These are phyloP conservation scores for Aspergillus sp. DNA, from an alignment of 2,329 filamentous ascomycete genomes.

Conservation along the genomic window DNA sequence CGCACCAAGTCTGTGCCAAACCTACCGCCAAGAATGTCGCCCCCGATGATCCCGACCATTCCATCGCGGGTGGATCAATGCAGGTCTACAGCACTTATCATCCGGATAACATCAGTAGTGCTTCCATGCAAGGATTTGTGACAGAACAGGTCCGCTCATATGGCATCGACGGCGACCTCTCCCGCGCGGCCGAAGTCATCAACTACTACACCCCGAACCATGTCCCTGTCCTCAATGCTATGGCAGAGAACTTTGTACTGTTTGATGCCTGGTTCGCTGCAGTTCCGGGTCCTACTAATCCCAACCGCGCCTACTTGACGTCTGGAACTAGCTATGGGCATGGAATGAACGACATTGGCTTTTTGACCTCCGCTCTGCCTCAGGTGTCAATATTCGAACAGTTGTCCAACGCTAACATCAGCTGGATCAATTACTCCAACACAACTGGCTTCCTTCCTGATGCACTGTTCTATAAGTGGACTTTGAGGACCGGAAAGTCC, in stretches of 20 bases:
- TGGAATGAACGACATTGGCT: slow-evolving; percentile 40
- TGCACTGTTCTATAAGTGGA: slow-evolving; percentile 49
- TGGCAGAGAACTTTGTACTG: slow-evolving; percentile 49
- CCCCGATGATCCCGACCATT: slow-evolving; percentile 48
- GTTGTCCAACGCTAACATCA: slow-evolving; percentile 43
- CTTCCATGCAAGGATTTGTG: slow-evolving; percentile 46
- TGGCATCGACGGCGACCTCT: slow-evolving; percentile 34
- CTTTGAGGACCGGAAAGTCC: slow-evolving; percentile 35
- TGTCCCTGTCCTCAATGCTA: slow-evolving; percentile 43
- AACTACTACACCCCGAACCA: slow-evolving; percentile 48
- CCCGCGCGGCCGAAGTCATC: slow-evolving; percentile 45
- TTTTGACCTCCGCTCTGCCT: slow-evolving; percentile 37
- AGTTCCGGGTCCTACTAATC: slow-evolving; percentile 45
- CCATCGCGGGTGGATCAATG: slow-evolving; percentile 46
- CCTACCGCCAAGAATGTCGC: slow-evolving; percentile 43
- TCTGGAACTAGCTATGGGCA: slow-evolving; percentile 46
- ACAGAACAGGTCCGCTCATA: slow-evolving; percentile 45
- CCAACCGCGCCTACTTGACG: slow-evolving; percentile 40
- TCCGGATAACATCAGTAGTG: slow-evolving; percentile 27
- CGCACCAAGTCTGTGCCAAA: slow-evolving; percentile 39
- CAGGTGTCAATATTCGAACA: slow-evolving; percentile 46
- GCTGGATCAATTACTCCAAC: slow-evolving; percentile 54
- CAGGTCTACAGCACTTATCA: slow-evolving; percentile 46
- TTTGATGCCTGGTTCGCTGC: slow-evolving; percentile 49
- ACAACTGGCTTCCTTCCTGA: slow-evolving; percentile 48